Conservation (phyloP, 805 yeast genomes). For the Ogataea glucozyma region DNA sequence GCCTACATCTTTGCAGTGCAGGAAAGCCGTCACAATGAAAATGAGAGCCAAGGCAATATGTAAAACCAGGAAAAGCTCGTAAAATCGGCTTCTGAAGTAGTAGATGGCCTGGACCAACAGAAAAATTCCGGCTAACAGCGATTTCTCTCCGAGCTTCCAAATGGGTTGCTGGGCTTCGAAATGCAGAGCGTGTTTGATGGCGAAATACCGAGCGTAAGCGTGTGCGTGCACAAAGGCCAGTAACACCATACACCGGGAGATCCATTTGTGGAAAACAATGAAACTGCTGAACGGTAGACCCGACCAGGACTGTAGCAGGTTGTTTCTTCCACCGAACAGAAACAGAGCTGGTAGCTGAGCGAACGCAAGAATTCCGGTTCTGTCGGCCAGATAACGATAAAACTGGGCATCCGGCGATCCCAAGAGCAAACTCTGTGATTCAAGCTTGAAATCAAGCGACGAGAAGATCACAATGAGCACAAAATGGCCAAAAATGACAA, state of each 20-base stretch:
- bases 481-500: conserved; percentile 19
- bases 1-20: conserved; percentile 43
- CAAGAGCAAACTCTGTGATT: conserved; percentile 16
- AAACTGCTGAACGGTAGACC: conserved; percentile 49
- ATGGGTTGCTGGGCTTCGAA: conserved; percentile 11
- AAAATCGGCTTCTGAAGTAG: conserved; percentile 46
- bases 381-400: conserved; percentile 51
- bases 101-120: conserved; percentile 49
- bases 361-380: conserved; percentile 51
- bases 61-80: conserved; percentile 45
- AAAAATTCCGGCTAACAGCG: conserved; percentile 39
- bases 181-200: conserved; percentile 5
- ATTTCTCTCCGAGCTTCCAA: conserved; percentile 30
- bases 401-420: conserved; percentile 25
- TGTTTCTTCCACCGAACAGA: conserved; percentile 60
- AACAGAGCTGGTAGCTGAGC: conserved; percentile 49
- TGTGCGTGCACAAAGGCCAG: conserved; percentile 35
- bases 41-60: conserved; percentile 47
- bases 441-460: conserved; percentile 16
- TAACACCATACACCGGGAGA: conserved; percentile 34
- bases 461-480: conserved; percentile 14
- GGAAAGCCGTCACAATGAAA: conserved; percentile 49
- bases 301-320: conserved; percentile 52
- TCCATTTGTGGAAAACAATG: conserved; percentile 47
- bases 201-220: conserved; percentile 33